Percentiles rank a stretch among this genome's conserved stretches.
Evolutionary conservation across 1,284 basidiomycete species (phyloP).

Genomic region (Lignosus rhinocerotis): DNA sequence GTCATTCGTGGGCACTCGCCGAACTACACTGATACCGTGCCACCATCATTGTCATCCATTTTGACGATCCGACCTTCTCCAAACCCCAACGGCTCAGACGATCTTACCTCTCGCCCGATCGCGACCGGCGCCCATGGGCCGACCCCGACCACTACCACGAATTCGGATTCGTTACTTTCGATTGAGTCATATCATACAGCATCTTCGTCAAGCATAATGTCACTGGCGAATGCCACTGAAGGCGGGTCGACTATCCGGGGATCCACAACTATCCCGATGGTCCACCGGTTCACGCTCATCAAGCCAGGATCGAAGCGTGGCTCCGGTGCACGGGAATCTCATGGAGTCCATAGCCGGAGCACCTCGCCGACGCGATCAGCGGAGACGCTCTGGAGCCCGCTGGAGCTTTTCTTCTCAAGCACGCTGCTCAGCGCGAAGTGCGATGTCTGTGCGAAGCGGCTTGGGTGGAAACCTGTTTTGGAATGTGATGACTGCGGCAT

Average conservation of each 20-base stretch:
- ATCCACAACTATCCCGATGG: constrained; percentile 44
- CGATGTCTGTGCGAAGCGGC: constrained; percentile 76
- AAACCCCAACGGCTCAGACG: constrained; percentile 43
- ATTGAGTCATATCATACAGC: constrained; percentile 74
- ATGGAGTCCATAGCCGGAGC: constrained; percentile 24
- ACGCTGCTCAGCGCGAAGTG: constrained; percentile 73
- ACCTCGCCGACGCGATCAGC: constrained; percentile 33
- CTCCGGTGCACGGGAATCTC: constrained; percentile 9
- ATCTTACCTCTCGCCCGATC: constrained; percentile 25
- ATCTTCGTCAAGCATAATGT: constrained; percentile 45
- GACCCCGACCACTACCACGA: constrained; percentile 21
- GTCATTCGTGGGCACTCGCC: constrained; percentile 53
- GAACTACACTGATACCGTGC: constrained; percentile 42
- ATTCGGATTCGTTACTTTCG: constrained; percentile 52
- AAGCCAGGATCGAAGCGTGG: constrained; percentile 66
- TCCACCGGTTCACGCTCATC: constrained; percentile 86
- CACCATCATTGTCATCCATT: constrained; percentile 68
- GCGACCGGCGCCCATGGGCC: constrained; percentile 27
- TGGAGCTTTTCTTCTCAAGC: constrained; percentile 76
- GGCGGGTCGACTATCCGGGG: constrained; percentile 67
- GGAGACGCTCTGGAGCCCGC: constrained; percentile 63
- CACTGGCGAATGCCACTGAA: constrained; percentile 67
- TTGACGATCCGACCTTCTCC: constrained; percentile 65
- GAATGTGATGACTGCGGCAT: constrained; percentile 89
- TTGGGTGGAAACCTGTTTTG: constrained; percentile 83